These are phyloP conservation scores for Eutrema salsugineum DNA, from an alignment of 441 rosid species.

Conservation along the genomic window DNA sequence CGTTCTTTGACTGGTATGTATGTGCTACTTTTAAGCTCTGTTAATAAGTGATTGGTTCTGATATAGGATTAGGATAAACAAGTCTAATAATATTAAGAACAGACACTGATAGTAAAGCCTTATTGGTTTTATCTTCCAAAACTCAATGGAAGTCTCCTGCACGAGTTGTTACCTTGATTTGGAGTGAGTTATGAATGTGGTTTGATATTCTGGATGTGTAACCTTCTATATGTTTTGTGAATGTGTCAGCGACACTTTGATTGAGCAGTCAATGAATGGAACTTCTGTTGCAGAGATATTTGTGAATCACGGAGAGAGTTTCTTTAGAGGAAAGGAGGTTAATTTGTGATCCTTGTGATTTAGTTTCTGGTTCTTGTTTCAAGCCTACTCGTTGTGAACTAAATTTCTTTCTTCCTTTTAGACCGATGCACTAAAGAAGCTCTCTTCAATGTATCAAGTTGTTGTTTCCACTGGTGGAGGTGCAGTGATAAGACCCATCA, in stretches of 20 bases:
- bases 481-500: constrained; percentile 60
- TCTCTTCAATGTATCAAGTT: constrained; percentile 48
- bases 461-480: constrained; percentile 97
- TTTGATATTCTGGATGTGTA: constrained; percentile 6
- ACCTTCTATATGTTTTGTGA: constrained; percentile 20
- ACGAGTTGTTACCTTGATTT: background rate
- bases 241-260: constrained; percentile 51
- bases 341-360: background rate
- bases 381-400: background rate
- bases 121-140: background rate
- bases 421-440: constrained; percentile 56
- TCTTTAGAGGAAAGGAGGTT: constrained; percentile 82
- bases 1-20: constrained; percentile 69
- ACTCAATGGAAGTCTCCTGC: background rate
- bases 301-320: constrained; percentile 60
- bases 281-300: constrained; percentile 72
- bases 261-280: constrained; percentile 55
- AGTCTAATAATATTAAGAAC: background rate
- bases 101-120: background rate
- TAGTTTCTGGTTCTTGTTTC: background rate
- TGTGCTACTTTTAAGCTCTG: background rate
- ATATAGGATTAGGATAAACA: background rate
- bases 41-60: background rate
- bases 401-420: constrained; percentile 24
- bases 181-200: background rate